Evolutionary conservation across 148 eudicot species (phyloP).

Genomic region (Fagopyrum esculentum): DNA sequence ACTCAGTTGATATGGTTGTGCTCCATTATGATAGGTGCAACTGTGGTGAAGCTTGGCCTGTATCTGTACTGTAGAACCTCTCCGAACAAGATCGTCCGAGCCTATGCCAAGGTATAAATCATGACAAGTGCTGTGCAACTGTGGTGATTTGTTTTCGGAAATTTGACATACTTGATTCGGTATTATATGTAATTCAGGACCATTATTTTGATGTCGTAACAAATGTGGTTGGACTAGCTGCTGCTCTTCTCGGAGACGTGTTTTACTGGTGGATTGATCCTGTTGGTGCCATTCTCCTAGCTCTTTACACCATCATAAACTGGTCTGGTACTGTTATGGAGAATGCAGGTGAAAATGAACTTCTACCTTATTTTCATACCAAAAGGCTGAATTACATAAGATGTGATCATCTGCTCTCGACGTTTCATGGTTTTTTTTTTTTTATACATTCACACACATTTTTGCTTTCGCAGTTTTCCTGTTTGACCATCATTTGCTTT

Average conservation of each 20-base stretch:
- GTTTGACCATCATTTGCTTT: background rate
- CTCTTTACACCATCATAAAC: conserved; percentile 69
- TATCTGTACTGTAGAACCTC: conserved; percentile 84
- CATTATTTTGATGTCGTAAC: conserved; percentile 93
- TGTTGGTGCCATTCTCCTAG: conserved; percentile 75
- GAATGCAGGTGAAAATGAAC: conserved; percentile 66
- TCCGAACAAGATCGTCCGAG: conserved; percentile 75
- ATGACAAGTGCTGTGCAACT: background rate
- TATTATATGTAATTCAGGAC: conserved; percentile 33
- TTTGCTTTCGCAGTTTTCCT: background rate
- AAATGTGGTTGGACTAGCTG: conserved; percentile 75
- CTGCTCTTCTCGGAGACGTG: conserved; percentile 84
- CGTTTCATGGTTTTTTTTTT: background rate
- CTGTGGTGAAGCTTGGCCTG: conserved; percentile 56
- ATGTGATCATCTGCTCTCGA: background rate
- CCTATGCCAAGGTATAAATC: conserved; percentile 82
- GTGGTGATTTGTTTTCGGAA: background rate
- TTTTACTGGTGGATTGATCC: conserved; percentile 96
- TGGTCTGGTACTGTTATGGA: conserved; percentile 93
- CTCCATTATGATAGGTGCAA: conserved; percentile 67
- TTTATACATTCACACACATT: background rate
- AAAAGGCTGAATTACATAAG: background rate
- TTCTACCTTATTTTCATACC: background rate
- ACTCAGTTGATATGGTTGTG: conserved; percentile 66
- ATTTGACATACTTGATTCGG: background rate